Evolutionary conservation across 495 filamentous ascomycete species (phyloP).

Genomic region (Annulohypoxylon bovei): DNA sequence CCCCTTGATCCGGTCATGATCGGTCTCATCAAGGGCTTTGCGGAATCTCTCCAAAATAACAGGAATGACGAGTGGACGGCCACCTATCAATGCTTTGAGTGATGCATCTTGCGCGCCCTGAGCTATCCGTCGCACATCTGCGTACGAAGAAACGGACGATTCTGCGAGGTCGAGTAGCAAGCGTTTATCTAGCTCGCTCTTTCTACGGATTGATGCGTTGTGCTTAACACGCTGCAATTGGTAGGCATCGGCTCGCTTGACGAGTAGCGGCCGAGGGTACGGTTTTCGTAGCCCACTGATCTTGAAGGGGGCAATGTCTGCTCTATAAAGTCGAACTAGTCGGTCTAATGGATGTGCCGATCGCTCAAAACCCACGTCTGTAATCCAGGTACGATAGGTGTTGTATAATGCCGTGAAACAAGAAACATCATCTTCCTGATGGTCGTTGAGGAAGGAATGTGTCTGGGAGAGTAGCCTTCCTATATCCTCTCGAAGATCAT

Average conservation of each 20-base stretch:
- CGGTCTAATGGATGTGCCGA: constrained; percentile 94
- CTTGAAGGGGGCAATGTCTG: constrained; percentile 91
- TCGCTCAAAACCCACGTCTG: constrained; percentile 94
- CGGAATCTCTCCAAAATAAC: constrained; percentile 81
- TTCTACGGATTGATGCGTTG: constrained; percentile 85
- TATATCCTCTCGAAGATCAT: constrained; percentile 78
- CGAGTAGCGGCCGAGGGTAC: constrained; percentile 87
- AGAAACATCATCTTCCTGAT: constrained; percentile 94
- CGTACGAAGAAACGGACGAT: constrained; percentile 92
- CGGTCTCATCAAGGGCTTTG: constrained; percentile 80
- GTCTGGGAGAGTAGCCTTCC: constrained; percentile 84
- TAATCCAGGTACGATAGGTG: constrained; percentile 94
- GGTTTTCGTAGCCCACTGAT: constrained; percentile 90
- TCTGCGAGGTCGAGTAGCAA: constrained; percentile 88
- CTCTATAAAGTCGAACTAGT: constrained; percentile 79
- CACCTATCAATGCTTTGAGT: constrained; percentile 88
- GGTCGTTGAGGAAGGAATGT: constrained; percentile 81
- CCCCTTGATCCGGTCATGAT: constrained; percentile 92
- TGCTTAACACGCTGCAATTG: constrained; percentile 92
- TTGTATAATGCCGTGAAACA: constrained; percentile 94
- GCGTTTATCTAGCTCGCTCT: constrained; percentile 83
- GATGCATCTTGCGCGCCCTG: constrained; percentile 93
- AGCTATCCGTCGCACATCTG: constrained; percentile 92
- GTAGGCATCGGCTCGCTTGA: constrained; percentile 92
- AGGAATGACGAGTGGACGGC: constrained; percentile 86